Base-by-base conservation (phyloP, 768 basidiomycete species). In the Myochromella boudieri region DNA sequence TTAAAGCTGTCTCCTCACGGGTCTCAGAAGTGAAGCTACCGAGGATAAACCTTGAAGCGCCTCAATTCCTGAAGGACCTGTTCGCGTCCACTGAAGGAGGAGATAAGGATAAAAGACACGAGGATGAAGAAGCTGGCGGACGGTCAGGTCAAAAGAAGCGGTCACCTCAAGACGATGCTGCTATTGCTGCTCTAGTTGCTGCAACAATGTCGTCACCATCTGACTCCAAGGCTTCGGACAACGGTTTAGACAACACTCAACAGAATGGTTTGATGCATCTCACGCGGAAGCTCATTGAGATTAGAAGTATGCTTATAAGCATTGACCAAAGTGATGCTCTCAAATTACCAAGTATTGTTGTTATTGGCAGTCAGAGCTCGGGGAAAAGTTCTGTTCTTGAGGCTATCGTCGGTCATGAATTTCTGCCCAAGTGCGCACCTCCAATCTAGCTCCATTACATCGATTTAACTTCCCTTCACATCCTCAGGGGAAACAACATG, bases 401-500 rank as follows among this genome's bases (percentile, higher is more conserved):
- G 66, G 87, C 97, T 4, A 90, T 99, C 50, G 97, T 99, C 22
- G 97, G 97, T 0, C 92, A 97, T 48, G 93, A 98, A 65, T 99
- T 99, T 63, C 71, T 99, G 27, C 97, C 97, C 18, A 99, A 99
- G 95, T 97, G 60, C 54, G 92, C 76, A 20, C 17, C 29, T 39
- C 10, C 8, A 32, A 28, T 36, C 28, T n/a, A 14, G 18, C 33
- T 24, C 29, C 44, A 14, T 18, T 29, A 28, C 22, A 7, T 18
- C 28, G 37, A 53, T 39, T 45, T 43, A 41, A 52, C 15, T 11
- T 28, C 14, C 7, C 5, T 41, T n/a, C 42, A 46, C 4, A n/a
- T n/a, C n/a, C n/a, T n/a, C 60, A 98, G 95, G 70, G 97, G 97
- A 45, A 87, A 93, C 66, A 98, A 98, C 67, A 99, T 99, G 97